These are phyloP conservation scores for Naegleria lovaniensis DNA, from an alignment of 208 protist genomes.

Conservation along the genomic window DNA sequence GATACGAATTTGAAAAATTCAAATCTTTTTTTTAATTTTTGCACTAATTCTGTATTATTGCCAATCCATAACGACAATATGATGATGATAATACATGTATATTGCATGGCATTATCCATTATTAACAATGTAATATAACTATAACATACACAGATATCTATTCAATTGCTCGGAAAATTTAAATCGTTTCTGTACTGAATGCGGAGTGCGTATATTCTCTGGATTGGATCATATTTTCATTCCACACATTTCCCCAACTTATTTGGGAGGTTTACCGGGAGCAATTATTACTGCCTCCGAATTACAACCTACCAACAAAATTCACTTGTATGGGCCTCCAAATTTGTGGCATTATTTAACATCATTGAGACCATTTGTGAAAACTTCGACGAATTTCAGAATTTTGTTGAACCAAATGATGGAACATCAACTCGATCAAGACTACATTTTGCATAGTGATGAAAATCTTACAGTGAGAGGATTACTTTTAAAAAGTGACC, in stretches of 20 bases:
- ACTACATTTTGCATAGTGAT: not conserved
- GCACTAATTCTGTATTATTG: no score
- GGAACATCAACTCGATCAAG: not conserved
- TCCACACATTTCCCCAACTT: not conserved
- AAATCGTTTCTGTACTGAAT: slow-evolving; percentile 2
- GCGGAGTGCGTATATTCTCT: not conserved
- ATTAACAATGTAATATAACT: no score
- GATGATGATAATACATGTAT: no score
- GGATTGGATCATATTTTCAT: slow-evolving; percentile 17
- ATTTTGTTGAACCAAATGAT: not conserved
- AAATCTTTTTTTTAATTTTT: no score
- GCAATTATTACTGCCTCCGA: not conserved
- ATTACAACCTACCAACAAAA: not conserved
- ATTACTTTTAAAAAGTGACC: not conserved
- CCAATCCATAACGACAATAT: no score
- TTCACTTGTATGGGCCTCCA: not conserved
- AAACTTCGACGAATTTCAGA: not conserved
- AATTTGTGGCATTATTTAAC: slow-evolving; percentile 21
- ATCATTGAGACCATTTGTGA: not conserved
- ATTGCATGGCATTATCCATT: no score
- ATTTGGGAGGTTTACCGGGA: slow-evolving; percentile 25
- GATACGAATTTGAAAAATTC: not conserved
- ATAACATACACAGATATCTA: no score
- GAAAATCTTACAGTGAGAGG: not conserved
- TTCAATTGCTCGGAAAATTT: slow-evolving; percentile 14